Base-by-base conservation (phyloP, 1,139 yeast genomes). In the Protomyces arabidopsidicola region DNA sequence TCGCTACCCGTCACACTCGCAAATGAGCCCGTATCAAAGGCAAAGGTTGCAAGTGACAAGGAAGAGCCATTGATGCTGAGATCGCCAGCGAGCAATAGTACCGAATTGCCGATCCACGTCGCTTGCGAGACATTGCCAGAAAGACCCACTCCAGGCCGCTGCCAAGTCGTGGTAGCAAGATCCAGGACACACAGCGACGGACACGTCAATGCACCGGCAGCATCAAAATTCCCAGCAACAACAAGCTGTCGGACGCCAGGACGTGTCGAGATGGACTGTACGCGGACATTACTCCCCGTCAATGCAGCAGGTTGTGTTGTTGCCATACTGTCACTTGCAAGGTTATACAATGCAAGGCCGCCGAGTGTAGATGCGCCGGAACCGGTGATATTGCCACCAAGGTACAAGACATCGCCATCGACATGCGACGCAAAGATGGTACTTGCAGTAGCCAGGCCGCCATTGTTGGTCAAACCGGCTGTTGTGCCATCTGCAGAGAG, bases 141-240 rank as follows among this genome's bases (percentile, higher is more conserved):
- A 0, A 79, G 70, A 1, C 82, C 77, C 9, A 77, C 75, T 38
- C 77, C 76, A 62, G 78, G 75, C 53, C 80, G 77, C 1, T 75
- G 77, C 93, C 89, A 86, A 55, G 82, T 78, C 3, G 81, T 80
- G 52, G 78, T 77, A 2, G 75, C 73, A 65, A 86, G 74, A 69
- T 87, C 87, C 72, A 84, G 90, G 53, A 87, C 76, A 72, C 96
- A 89, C 58, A 90, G 74, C 1, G 84, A 82, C 1, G 78, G 75
- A 75, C 97, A 90, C 54, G 78, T 76, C 67, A 82, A 75, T 8
- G 84, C 78, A 0, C 88, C 86, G 2, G 87, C 86, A 45, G 78
- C 74, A 36, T 79, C 80, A 71, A 89, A 89, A 55, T 83, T 78
- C 22, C 98, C 98, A 57, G 89, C 96, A 10, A 89, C 87, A 48